Conservation (phyloP, 78 protist genomes). For the Isochrysis galbana region DNA sequence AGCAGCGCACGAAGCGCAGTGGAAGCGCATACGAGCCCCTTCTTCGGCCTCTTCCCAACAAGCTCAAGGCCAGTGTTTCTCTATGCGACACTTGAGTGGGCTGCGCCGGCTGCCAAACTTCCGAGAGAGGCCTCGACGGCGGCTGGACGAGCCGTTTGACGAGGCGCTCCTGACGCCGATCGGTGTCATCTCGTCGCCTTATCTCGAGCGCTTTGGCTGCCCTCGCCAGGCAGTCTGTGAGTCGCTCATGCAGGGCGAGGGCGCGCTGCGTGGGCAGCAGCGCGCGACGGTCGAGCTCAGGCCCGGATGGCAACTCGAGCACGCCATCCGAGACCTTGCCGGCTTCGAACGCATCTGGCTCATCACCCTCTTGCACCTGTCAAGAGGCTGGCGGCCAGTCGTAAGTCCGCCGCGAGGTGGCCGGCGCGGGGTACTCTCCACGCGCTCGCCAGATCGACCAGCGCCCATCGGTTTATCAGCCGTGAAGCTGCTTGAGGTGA, state of each 20-base stretch:
- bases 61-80: too few species aligned
- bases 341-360: neutral
- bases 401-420: slow-evolving; percentile 8
- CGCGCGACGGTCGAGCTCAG: neutral
- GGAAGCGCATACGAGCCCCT: too few species aligned
- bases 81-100: too few species aligned
- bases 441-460: slow-evolving; percentile 21
- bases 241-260: neutral
- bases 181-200: neutral
- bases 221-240: neutral
- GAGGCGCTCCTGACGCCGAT: neutral
- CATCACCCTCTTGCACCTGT: neutral
- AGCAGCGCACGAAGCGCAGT: too few species aligned
- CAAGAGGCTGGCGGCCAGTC: neutral
- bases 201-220: neutral
- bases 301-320: neutral
- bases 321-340: neutral
- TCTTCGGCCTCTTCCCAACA: too few species aligned
- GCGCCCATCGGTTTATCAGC: neutral
- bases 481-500: neutral
- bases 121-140: too few species aligned
- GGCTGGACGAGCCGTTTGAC: neutral
- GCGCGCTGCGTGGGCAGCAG: neutral
- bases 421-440: neutral
- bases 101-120: too few species aligned